Base-by-base conservation (phyloP, 2,329 filamentous ascomycete species). In the Epichloe typhina region DNA sequence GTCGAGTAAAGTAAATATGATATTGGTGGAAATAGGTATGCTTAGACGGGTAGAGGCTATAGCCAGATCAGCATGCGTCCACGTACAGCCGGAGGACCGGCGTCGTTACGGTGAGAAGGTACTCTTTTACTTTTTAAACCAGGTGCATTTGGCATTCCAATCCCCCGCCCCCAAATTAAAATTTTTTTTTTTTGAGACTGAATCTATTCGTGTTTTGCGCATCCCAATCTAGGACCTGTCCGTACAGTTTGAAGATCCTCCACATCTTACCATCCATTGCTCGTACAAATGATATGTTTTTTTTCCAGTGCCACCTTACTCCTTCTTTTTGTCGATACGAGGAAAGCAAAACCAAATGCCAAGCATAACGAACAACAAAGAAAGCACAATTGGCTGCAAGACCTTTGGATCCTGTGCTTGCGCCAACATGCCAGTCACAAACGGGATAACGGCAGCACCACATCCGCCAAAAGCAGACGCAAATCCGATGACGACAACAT, bases 401-500 rank as follows among this genome's bases (percentile, higher is more conserved):
- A 73, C 72, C 45, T 63, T 59, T 4, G 77, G 74, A 0, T 75
- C 74, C 49, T 64, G 70, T 7, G 61, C 66, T 11, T 69, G 66
- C 0, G 82, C 80, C 59, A 84, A 76, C 1, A 79, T 80, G 9
- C 81, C 82, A 2, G 83, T 80, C 0, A 76, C 71, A 69, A 85
- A 65, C 2, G 51, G 51, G 4, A 72, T 11, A 88, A 79, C 61
- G 0, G 83, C 82, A 2, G 82, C 84, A 0, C 86, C 86, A 1
- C 73, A 76, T 0, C 84, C 83, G 0, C 86, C 86, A 61, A 88
- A 77, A 0, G 85, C 84, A 45, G 84, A 80, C 0, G 81, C 82
- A 54, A 89, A 89, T 0, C 86, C 85, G 52, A 90, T 85, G 0
- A 80, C 78, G 5, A 76, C 78, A 6, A 88, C 84, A 56, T 89